These are phyloP conservation scores for Acidiella bohemica DNA, from an alignment of 495 filamentous ascomycete genomes.

Conservation along the genomic window DNA sequence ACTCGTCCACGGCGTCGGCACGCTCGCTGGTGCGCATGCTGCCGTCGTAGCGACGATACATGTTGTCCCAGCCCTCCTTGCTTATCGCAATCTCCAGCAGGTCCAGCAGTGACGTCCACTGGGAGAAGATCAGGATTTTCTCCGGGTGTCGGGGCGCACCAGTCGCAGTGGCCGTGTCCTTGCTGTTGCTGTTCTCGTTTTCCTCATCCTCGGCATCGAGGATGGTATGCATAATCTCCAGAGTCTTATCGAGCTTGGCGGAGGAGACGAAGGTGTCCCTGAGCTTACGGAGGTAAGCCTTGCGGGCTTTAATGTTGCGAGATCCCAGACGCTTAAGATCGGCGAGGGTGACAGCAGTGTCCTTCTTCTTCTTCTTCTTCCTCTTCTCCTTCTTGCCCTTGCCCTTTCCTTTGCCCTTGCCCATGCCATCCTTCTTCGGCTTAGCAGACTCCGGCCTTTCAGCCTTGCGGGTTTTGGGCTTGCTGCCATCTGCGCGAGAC, in stretches of 20 bases:
- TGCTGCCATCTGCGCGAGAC: slow-evolving; percentile 25
- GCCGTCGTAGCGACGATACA: slow-evolving; percentile 79
- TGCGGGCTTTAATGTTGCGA: slow-evolving; percentile 47
- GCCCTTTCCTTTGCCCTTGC: slow-evolving; percentile 23
- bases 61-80: slow-evolving; percentile 38
- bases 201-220: slow-evolving; percentile 31
- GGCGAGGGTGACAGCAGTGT: slow-evolving; percentile 40
- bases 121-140: slow-evolving; percentile 88
- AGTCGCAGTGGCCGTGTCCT: no score
- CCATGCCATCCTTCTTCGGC: slow-evolving; percentile 2
- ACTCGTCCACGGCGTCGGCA: slow-evolving; percentile 57
- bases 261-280: slow-evolving; percentile 57
- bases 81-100: slow-evolving; percentile 82
- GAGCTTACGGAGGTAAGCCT: slow-evolving; percentile 51
- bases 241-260: slow-evolving; percentile 63
- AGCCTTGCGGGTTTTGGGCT: slow-evolving; percentile 34
- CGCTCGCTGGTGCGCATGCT: slow-evolving; percentile 59
- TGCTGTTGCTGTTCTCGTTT: neutral
- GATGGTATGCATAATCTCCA: slow-evolving; percentile 51
- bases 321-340: slow-evolving; percentile 51
- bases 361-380: slow-evolving; percentile 33
- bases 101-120: slow-evolving; percentile 84
- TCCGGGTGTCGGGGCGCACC: no score
- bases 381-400: slow-evolving; percentile 25
- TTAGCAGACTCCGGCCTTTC: slow-evolving; percentile 28